These are phyloP conservation scores for Aegilops umbellulata DNA, from an alignment of 176 grass and related monocot genomes.

Conservation along the genomic window DNA sequence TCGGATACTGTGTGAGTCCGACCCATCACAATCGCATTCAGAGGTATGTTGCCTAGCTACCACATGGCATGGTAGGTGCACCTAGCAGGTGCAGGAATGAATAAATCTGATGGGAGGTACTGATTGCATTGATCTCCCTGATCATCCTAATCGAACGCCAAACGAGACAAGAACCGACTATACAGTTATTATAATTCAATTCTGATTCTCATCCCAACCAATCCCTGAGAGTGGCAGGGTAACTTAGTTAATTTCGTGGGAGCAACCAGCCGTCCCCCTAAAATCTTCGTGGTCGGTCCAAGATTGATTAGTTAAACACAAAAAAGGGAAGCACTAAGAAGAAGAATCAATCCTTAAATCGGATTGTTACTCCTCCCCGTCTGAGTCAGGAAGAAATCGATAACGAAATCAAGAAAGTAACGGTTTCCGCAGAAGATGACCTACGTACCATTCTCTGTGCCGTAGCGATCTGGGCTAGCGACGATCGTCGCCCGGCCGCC, in stretches of 20 bases:
- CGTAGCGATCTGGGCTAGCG: not conserved
- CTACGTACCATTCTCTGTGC: not conserved
- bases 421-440: not conserved
- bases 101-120: not conserved
- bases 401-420: not conserved
- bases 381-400: not conserved
- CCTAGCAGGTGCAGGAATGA: not conserved
- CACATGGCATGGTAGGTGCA: conserved; percentile 9
- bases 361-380: not conserved
- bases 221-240: not conserved
- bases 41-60: not conserved
- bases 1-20: not conserved
- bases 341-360: not conserved
- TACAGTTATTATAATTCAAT: not conserved
- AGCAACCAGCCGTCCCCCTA: not conserved
- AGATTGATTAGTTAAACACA: not conserved
- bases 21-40: not conserved
- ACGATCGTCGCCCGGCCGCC: not conserved
- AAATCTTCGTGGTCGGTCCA: not conserved
- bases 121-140: not conserved
- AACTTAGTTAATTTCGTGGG: conserved; percentile 4
- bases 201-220: not conserved
- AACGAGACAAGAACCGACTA: not conserved
- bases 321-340: not conserved
- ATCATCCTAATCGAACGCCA: not conserved